Evolutionary conservation across 371 early-diverging fungal genomes (phyloP), one percentile per base, ranked within the genome.

Genomic region (Mortierella sp.): DNA sequence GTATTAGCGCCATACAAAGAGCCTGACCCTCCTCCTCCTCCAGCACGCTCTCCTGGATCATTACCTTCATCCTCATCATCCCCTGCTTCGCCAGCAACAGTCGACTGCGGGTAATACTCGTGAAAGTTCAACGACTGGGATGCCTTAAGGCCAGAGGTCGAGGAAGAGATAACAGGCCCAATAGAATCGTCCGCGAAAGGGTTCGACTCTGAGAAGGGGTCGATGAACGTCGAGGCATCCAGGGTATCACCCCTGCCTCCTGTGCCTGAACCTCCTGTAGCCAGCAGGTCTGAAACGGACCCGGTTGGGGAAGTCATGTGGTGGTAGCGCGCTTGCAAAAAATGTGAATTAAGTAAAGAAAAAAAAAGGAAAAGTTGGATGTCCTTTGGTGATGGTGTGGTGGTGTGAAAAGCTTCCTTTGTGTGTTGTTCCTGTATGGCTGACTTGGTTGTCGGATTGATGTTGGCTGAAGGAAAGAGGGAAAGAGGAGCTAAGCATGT

Each of bases 181-280:
- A 78, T 70, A 10, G 76, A 54, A 59, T 85, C 86, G 2, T 85
- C 86, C 13, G 86, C 86, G 70, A 85, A 85, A 0, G 86, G 86
- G 57, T 85, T 85, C 16, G 81, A 81, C 57, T 81, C 81, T 67
- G 81, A 81, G 72, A 79, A 85, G n/a, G 86, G 86, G 59, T 85
- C 86, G 43, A 85, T 69, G 37, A 81, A 85, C 4, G 81, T 78
- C 19, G 84, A 84, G 2, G 86, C 81, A 50, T 81, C 81, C 44
- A 81, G 67, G 44, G 77, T 50, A 46, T 64, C 70, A 40, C 48
- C 57, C 59, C 54, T 31, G 43, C 34, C 48, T 21, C 73, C 64
- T 37, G 75, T 61, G 57, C 72, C 67, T 31, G 77, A 37, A 11
- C 71, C 67, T 67, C 67, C 67, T 67, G 75, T 71, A 0, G 81